Evolutionary conservation across 164 flowering plant genomes (phyloP), one percentile per base, ranked within the genome.

Genomic region (Cinnamomum chago): DNA sequence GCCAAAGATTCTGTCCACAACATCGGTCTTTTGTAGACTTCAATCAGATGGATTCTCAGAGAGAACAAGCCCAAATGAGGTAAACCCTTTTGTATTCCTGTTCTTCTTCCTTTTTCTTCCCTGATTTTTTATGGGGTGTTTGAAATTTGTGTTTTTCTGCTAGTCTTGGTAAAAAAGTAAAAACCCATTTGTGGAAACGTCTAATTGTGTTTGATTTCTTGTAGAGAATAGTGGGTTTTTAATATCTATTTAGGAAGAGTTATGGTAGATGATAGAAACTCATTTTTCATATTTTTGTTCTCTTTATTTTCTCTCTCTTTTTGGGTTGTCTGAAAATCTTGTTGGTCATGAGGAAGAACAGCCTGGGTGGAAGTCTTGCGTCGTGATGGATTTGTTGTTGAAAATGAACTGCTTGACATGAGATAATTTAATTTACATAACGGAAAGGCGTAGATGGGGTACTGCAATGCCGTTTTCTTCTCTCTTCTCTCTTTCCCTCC

Each of bases 61-160:
- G 76, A 89, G 97, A 82, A 84, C 81, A 75, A 92, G 97, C 85
- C 87, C 94, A 27, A 68, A 74, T 79, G 93, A 92, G 97, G 97
- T 92, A 80, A 65, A 23, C 60, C 58, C 17, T 40, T 20, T 0
- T 13, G 60, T 20, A 55, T 55, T 55, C 60, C 15, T 55, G n/a
- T 14, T 55, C 20, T 55, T 14, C 20, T 40, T 55, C n/a, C 60
- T 55, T 20, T 15, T 55, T 55, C 60, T 55, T 50, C 58, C 27
- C 11, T 15, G 15, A 12, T 24, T 24, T 7, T 24, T 15, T 15
- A 27, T 1, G 4, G 27, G 33, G 18, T 3, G 20, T 67, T 23
- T 9, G 14, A 64, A 22, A 14, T 60, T 65, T 27, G 6, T 22
- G 6, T 62, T 22, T 65, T 23, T 62, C 3, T 23, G 4, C 11